These are phyloP conservation scores for Apiospora rasikravindrae DNA, from an alignment of 2,329 filamentous ascomycete species.

Conservation along the genomic window DNA sequence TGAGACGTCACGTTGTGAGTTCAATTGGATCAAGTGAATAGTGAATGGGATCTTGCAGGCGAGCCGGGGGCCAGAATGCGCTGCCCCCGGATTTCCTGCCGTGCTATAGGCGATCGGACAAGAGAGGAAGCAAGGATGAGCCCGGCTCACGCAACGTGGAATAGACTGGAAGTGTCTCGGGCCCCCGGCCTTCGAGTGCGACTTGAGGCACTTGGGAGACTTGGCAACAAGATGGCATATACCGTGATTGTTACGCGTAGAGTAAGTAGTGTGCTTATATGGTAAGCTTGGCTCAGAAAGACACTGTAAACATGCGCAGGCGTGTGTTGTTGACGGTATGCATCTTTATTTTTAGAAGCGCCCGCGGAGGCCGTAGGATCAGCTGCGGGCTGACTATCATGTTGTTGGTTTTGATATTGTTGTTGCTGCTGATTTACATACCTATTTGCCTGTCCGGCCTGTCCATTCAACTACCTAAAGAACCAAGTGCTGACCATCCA, in stretches of 20 bases:
- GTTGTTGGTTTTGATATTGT: neutral
- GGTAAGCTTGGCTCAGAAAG: neutral
- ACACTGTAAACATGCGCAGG: neutral
- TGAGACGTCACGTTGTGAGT: neutral
- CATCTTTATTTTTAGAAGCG: neutral
- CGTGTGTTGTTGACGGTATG: neutral
- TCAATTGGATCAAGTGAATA: neutral
- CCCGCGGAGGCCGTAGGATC: neutral
- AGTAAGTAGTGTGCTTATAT: neutral
- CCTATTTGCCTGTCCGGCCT: neutral
- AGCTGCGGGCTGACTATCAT: neutral
- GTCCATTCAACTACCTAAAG: neutral
- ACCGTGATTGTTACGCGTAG: neutral
- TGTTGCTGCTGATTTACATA: neutral
- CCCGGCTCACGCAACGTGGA: neutral
- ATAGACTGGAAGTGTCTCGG: slow-evolving; percentile 9
- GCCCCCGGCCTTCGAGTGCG: neutral
- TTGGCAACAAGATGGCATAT: slow-evolving; percentile 3
- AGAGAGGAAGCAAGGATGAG: neutral
- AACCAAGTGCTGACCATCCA: neutral
- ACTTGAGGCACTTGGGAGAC: slow-evolving; percentile 8
- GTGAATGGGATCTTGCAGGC: neutral
- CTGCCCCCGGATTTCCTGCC: slow-evolving; percentile 1
- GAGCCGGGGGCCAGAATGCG: neutral
- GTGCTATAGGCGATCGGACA: neutral